Evolutionary conservation across 208 protist species (phyloP).

Genomic region (Trichomonas vaginalis): DNA sequence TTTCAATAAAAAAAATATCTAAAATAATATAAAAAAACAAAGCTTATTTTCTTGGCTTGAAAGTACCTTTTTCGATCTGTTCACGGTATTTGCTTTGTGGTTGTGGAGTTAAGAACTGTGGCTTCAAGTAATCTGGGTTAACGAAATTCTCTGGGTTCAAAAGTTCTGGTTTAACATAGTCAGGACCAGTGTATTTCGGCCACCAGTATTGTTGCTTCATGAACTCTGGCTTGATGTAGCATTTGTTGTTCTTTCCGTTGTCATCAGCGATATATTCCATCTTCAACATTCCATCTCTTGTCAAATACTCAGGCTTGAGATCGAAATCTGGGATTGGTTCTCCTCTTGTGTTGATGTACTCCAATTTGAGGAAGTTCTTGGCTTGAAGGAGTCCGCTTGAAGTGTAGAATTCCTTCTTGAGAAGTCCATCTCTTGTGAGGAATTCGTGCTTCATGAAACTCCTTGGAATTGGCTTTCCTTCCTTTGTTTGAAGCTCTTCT

Average conservation of each 20-base stretch:
- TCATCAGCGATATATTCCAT: background rate
- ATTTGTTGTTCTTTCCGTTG: background rate
- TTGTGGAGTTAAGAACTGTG: background rate
- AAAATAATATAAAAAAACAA: background rate
- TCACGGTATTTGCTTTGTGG: background rate
- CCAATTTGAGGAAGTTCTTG: background rate
- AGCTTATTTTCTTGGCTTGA: background rate
- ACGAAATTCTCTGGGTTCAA: background rate
- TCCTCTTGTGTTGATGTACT: background rate
- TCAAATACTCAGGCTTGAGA: background rate
- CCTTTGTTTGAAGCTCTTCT: background rate
- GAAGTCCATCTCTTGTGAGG: background rate
- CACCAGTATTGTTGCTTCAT: background rate
- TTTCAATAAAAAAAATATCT: background rate
- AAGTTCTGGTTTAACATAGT: background rate
- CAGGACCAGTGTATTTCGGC: background rate
- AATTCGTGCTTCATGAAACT: background rate
- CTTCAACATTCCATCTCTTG: background rate
- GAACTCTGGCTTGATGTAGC: background rate
- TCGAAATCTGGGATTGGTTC: background rate
- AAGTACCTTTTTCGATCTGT: background rate
- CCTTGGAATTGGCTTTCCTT: background rate
- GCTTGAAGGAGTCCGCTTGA: background rate
- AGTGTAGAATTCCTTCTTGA: background rate
- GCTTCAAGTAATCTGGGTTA: background rate